These are phyloP conservation scores for Chalciporus sphaerocephalus DNA, from an alignment of 768 basidiomycete genomes.

Conservation along the genomic window DNA sequence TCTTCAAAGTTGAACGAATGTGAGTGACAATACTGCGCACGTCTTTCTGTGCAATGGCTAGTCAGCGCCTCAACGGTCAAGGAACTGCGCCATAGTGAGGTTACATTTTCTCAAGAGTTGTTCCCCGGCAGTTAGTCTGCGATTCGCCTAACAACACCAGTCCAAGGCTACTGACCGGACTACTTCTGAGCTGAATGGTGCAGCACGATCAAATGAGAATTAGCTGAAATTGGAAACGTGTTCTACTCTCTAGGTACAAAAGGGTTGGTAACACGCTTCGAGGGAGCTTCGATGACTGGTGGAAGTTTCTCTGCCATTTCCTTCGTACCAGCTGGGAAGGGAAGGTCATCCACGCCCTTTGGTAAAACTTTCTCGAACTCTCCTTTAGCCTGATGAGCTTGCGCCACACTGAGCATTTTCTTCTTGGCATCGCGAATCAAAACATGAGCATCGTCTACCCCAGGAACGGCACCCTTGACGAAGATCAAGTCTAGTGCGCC, in stretches of 20 bases:
- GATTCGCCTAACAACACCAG: no score
- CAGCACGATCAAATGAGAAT: not conserved
- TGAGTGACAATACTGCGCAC: no score
- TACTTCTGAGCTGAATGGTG: no score
- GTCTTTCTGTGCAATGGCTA: no score
- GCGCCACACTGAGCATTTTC: slow-evolving; percentile 60
- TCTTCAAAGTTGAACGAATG: no score
- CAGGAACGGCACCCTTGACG: slow-evolving; percentile 88
- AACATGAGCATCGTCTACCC: slow-evolving; percentile 83
- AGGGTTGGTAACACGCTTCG: slow-evolving; percentile 72
- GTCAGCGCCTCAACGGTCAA: no score
- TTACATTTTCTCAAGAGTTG: no score
- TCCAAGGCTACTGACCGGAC: no score
- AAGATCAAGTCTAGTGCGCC: slow-evolving; percentile 81
- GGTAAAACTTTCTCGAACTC: slow-evolving; percentile 74
- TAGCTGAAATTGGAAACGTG: slow-evolving; percentile 8
- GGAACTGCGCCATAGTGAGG: no score
- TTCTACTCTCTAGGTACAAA: slow-evolving; percentile 69
- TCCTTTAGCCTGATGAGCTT: slow-evolving; percentile 64
- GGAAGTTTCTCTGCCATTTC: slow-evolving; percentile 68
- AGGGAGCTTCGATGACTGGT: slow-evolving; percentile 63
- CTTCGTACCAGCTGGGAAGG: slow-evolving; percentile 87
- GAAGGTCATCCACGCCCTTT: slow-evolving; percentile 77
- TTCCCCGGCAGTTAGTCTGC: no score
- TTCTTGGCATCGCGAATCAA: slow-evolving; percentile 87